Conservation (phyloP, 2,329 filamentous ascomycete genomes). For the Fusarium sp. region DNA sequence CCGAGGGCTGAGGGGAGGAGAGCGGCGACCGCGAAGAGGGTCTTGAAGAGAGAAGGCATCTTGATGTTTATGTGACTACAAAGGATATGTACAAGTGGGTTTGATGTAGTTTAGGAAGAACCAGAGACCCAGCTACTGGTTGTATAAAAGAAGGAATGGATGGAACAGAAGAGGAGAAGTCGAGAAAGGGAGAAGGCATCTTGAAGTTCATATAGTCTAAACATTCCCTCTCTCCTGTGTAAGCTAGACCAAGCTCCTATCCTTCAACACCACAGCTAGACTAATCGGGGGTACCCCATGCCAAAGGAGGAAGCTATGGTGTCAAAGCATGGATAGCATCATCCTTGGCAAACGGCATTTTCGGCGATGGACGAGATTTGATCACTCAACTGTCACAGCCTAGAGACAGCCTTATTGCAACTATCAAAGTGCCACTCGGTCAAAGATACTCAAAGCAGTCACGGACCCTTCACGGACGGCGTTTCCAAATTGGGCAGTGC, state of each 20-base stretch:
- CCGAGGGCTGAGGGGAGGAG: slow-evolving; percentile 38
- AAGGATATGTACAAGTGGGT: slow-evolving; percentile 1
- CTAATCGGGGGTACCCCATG: slow-evolving; percentile 5
- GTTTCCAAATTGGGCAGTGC: slow-evolving; percentile 36
- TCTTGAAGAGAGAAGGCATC: slow-evolving; percentile 42
- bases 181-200: not conserved
- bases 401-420: slow-evolving; percentile 27
- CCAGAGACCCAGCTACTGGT: slow-evolving; percentile 39
- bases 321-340: not conserved
- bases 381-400: not conserved
- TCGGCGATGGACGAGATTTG: slow-evolving; percentile 23
- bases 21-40: slow-evolving; percentile 36
- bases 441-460: slow-evolving; percentile 7
- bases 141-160: slow-evolving; percentile 8
- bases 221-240: not conserved
- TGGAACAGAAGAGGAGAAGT: not conserved
- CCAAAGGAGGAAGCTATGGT: not conserved
- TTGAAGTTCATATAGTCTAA: slow-evolving; percentile 27
- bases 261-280: not conserved
- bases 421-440: slow-evolving; percentile 1
- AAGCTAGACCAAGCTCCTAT: slow-evolving; percentile 10
- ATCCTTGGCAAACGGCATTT: slow-evolving; percentile 39
- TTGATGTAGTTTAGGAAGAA: not conserved
- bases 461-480: slow-evolving; percentile 21
- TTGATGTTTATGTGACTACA: slow-evolving; percentile 8